phyloP scores from a whole-genome alignment of 257 asterid genomes.

The Nicotiana sylvestris region DNA sequence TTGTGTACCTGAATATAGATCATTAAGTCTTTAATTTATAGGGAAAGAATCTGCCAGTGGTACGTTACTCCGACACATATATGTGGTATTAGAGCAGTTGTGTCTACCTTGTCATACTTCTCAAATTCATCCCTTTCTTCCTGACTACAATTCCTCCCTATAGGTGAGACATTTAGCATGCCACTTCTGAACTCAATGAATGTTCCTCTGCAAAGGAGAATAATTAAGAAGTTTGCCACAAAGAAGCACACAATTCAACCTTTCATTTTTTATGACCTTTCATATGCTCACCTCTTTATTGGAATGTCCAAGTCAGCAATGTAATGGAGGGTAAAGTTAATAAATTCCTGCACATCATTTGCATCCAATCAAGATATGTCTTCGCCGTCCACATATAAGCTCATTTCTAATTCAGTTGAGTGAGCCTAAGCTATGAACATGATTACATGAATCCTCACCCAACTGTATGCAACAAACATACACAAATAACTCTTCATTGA shows the following conservation, averaged over 20 bases:
- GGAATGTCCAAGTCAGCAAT: conserved; percentile 98
- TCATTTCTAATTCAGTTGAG: not conserved
- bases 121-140: conserved; percentile 96
- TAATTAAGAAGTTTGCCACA: conserved; percentile 15
- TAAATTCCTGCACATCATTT: conserved; percentile 68
- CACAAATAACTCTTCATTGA: not conserved
- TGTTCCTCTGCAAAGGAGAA: conserved; percentile 60
- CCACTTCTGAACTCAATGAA: conserved; percentile 96
- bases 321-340: conserved; percentile 86
- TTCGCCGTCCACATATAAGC: not conserved
- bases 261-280: not conserved
- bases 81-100: not conserved
- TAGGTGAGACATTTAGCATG: conserved; percentile 95
- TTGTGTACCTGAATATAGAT: conserved; percentile 59
- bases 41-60: conserved; percentile 1
- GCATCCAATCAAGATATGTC: conserved; percentile 1
- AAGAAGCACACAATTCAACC: not conserved
- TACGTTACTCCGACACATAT: not conserved
- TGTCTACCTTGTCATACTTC: conserved; percentile 84
- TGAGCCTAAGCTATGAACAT: not conserved
- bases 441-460: not conserved
- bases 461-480: not conserved
- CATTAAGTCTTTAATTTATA: conserved; percentile 9
- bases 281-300: conserved; percentile 67
- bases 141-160: conserved; percentile 98